Percentiles rank a stretch among this genome's conserved stretches.
Conservation (phyloP, 2,329 filamentous ascomycete genomes). For the Talaromyces sp. region DNA sequence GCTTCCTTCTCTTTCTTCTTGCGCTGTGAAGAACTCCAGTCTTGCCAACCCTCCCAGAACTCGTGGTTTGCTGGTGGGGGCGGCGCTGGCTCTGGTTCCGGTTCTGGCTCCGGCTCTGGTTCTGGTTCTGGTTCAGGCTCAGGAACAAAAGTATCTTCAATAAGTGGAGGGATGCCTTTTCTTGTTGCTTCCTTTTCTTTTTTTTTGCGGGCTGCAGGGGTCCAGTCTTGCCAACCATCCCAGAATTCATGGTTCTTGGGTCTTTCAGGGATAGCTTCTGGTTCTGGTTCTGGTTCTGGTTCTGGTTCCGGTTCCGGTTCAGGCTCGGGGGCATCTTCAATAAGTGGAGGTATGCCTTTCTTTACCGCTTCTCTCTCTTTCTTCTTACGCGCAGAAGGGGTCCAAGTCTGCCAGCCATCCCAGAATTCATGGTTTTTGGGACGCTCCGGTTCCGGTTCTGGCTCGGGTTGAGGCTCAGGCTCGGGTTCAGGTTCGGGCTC, state of each 20-base stretch:
- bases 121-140: slow-evolving; percentile 18
- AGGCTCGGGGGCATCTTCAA: background rate
- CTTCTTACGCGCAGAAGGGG: background rate
- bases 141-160: background rate
- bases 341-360: slow-evolving; percentile 11
- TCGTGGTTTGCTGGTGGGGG: slow-evolving; percentile 21
- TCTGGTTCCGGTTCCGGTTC: slow-evolving; percentile 23
- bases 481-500: background rate
- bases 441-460: too few species aligned
- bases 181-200: slow-evolving; percentile 14
- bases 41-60: slow-evolving; percentile 14
- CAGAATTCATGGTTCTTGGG: slow-evolving; percentile 21
- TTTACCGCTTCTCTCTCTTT: slow-evolving; percentile 12
- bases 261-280: slow-evolving; percentile 25
- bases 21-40: slow-evolving; percentile 1
- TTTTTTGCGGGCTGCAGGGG: background rate
- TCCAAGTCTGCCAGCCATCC: slow-evolving; percentile 10
- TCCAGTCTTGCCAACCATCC: slow-evolving; percentile 9
- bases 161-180: slow-evolving; percentile 12
- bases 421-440: too few species aligned
- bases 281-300: slow-evolving; percentile 22
- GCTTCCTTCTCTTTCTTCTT: slow-evolving; percentile 16
- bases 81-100: slow-evolving; percentile 20
- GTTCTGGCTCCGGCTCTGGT: slow-evolving; percentile 32
- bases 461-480: too few species aligned